Evolutionary conservation across 2,329 filamentous ascomycete species (phyloP).

Genomic region (Ceratocystis lukuohia): DNA sequence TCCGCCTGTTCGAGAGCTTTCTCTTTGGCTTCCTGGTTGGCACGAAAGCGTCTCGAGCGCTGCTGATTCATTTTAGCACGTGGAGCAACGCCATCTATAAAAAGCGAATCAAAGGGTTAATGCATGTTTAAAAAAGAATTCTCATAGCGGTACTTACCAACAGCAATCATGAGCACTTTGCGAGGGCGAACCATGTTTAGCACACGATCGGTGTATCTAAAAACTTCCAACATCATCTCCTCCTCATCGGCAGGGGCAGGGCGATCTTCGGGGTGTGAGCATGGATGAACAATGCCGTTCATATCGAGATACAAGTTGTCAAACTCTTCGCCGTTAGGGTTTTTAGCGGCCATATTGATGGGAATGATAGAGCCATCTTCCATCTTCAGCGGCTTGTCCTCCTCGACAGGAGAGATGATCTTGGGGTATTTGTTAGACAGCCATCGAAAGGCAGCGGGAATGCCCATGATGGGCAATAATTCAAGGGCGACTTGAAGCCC

Average conservation of each 20-base stretch:
- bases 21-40: slow-evolving; percentile 85
- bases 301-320: slow-evolving; percentile 98
- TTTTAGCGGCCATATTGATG: slow-evolving; percentile 68
- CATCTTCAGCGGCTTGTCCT: slow-evolving; percentile 68
- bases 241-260: slow-evolving; percentile 87
- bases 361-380: slow-evolving; percentile 71
- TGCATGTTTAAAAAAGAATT: slow-evolving; percentile 14
- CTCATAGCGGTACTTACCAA: slow-evolving; percentile 45
- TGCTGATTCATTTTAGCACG: slow-evolving; percentile 99
- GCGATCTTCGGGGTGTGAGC: slow-evolving; percentile 89
- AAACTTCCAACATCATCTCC: slow-evolving; percentile 98
- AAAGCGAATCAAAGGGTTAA: slow-evolving; percentile 13
- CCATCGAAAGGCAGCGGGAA: slow-evolving; percentile 91
- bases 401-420: slow-evolving; percentile 82
- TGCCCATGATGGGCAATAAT: slow-evolving; percentile 54
- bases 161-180: slow-evolving; percentile 93
- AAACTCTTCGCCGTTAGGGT: slow-evolving; percentile 95
- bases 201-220: slow-evolving; percentile 96
- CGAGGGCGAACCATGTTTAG: slow-evolving; percentile 97
- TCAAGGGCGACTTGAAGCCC: slow-evolving; percentile 1
- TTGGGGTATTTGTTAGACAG: slow-evolving; percentile 95
- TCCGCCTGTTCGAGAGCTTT: slow-evolving; percentile 87
- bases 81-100: slow-evolving; percentile 79
- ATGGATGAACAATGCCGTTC: slow-evolving; percentile 99
- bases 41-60: slow-evolving; percentile 85